phyloP scores from a whole-genome alignment of 345 rosid species.

The Linum tenue region DNA sequence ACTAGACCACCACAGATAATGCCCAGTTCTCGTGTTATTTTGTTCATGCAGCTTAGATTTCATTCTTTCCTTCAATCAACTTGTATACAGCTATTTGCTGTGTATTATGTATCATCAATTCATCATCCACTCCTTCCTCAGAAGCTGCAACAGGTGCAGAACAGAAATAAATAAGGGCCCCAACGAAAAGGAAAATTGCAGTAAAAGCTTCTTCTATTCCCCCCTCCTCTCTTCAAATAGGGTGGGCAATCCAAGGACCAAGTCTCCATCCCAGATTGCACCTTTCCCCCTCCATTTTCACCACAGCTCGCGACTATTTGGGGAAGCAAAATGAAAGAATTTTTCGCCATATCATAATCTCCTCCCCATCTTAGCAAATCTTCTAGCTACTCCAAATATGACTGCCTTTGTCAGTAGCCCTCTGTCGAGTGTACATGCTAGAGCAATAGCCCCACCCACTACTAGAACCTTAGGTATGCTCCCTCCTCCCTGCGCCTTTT shows the following conservation, averaged over 20 bases:
- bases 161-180: neutral
- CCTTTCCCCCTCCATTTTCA: conserved; percentile 11
- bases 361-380: conserved; percentile 75
- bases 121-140: neutral
- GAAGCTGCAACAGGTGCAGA: neutral
- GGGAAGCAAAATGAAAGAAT: conserved; percentile 3
- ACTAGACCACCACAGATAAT: too few relatives aligned
- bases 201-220: conserved; percentile 1
- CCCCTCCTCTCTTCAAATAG: neutral
- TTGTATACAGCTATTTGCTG: neutral
- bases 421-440: conserved; percentile 76
- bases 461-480: conserved; percentile 59
- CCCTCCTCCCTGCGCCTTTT: conserved; percentile 33
- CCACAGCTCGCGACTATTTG: neutral
- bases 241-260: neutral
- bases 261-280: neutral
- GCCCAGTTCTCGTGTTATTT: neutral
- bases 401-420: conserved; percentile 91
- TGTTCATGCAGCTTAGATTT: neutral
- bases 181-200: neutral
- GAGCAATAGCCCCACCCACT: conserved; percentile 79
- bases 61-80: neutral
- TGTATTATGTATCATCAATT: neutral
- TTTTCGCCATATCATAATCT: conserved; percentile 39
- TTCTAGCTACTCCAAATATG: conserved; percentile 84